phyloP scores from a whole-genome alignment of 805 yeast genomes.

The Scheffersomyces lignosus region DNA sequence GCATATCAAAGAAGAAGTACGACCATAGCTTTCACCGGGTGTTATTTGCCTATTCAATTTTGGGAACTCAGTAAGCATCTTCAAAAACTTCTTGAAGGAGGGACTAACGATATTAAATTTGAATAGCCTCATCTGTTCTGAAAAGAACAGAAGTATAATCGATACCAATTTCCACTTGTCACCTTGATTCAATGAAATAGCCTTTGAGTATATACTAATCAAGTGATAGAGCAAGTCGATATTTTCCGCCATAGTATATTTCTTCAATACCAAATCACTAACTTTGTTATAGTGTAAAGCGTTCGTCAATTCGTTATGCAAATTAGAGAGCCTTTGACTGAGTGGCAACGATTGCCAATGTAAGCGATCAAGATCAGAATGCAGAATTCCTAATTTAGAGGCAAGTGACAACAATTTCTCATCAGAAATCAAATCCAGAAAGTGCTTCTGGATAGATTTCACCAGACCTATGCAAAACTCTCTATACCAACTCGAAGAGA shows the following conservation, averaged over 20 bases:
- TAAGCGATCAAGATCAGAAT: slow-evolving; percentile 18
- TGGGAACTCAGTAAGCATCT: slow-evolving; percentile 21
- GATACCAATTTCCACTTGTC: slow-evolving; percentile 32
- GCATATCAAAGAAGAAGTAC: slow-evolving; percentile 1
- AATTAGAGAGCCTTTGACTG: slow-evolving; percentile 20
- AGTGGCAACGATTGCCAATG: slow-evolving; percentile 24
- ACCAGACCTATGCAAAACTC: slow-evolving; percentile 32
- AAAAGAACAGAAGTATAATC: slow-evolving; percentile 21
- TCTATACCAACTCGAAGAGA: slow-evolving; percentile 20
- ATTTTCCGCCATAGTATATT: slow-evolving; percentile 18
- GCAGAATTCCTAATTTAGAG: slow-evolving; percentile 29
- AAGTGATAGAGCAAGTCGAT: slow-evolving; percentile 26
- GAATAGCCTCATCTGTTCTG: slow-evolving; percentile 13
- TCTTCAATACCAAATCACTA: slow-evolving; percentile 17
- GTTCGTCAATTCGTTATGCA: slow-evolving; percentile 26
- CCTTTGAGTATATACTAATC: slow-evolving; percentile 28
- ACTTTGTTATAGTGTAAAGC: slow-evolving; percentile 21
- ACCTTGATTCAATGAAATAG: slow-evolving; percentile 14
- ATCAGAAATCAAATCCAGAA: slow-evolving; percentile 12
- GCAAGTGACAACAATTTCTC: slow-evolving; percentile 19
- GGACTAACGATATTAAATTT: slow-evolving; percentile 18
- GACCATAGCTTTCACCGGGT: neutral
- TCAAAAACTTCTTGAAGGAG: slow-evolving; percentile 23
- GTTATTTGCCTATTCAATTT: neutral
- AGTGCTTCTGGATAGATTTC: slow-evolving; percentile 19